These are phyloP conservation scores for Saksenaea oblongispora DNA, from an alignment of 371 early-diverging fungal species.

Conservation along the genomic window DNA sequence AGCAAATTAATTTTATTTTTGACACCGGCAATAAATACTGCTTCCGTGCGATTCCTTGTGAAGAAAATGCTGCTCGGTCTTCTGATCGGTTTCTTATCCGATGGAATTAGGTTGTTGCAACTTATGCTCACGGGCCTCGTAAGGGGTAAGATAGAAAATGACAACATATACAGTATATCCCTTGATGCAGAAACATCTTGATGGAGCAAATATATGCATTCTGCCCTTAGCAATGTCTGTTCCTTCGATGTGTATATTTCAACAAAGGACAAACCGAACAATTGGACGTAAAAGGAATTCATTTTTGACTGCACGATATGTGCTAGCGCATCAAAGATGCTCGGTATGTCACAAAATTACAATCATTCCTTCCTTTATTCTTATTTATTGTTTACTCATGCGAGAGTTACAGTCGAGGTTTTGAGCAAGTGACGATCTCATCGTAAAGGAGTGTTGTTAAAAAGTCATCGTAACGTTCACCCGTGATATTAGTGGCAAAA, in stretches of 20 bases:
- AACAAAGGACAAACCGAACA: no score
- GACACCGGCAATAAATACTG: no score
- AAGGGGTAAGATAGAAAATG: not conserved
- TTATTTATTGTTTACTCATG: no score
- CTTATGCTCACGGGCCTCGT: not conserved
- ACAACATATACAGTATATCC: not conserved
- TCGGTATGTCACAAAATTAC: no score
- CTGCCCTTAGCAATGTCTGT: not conserved
- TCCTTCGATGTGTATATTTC: not conserved
- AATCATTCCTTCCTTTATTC: no score
- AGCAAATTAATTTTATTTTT: not conserved
- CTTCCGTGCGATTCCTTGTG: no score
- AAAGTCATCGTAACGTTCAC: slow-evolving; percentile 83
- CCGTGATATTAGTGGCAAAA: slow-evolving; percentile 77
- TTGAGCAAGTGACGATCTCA: slow-evolving; percentile 49
- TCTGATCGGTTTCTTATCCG: not conserved
- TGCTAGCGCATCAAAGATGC: no score
- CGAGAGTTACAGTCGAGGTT: slow-evolving; percentile 18
- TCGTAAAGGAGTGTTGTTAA: slow-evolving; percentile 83
- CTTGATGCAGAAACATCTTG: not conserved
- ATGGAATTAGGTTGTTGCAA: not conserved
- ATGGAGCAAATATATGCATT: not conserved
- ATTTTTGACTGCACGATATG: no score
- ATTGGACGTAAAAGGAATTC: no score
- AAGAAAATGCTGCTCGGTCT: no score